phyloP scores from a whole-genome alignment of 1,284 basidiomycete species.

The Papiliotrema flavescens region DNA sequence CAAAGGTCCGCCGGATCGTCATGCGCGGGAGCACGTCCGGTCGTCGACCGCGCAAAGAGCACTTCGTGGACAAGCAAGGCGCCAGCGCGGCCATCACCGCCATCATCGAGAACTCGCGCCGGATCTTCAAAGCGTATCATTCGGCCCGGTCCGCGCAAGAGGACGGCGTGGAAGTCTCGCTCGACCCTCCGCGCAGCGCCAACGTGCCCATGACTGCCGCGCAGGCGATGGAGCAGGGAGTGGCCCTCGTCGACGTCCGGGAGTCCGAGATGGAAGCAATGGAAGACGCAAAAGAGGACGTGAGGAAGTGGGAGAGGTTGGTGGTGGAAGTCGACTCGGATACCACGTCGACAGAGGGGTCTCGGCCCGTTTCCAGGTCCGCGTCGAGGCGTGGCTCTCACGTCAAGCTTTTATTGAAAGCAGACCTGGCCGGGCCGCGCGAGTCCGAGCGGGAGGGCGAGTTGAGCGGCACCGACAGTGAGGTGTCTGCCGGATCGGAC shows the following conservation, averaged over 20 bases:
- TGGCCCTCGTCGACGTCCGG: background rate
- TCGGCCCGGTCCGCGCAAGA: background rate
- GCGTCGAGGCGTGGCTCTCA: background rate
- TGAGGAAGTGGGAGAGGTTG: background rate
- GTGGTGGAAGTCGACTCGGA: background rate
- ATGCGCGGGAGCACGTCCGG: slow-evolving; percentile 11
- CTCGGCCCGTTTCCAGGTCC: background rate
- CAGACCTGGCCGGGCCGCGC: background rate
- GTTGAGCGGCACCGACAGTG: background rate
- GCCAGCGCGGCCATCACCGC: slow-evolving; percentile 23
- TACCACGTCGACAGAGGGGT: background rate
- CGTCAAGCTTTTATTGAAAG: background rate
- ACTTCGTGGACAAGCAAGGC: slow-evolving; percentile 15
- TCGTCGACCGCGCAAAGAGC: slow-evolving; percentile 16
- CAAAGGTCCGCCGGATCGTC: slow-evolving; percentile 5
- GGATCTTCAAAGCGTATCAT: slow-evolving; percentile 3
- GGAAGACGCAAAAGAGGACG: slow-evolving; percentile 1
- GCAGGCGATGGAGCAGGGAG: slow-evolving; percentile 1
- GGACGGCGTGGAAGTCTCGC: background rate
- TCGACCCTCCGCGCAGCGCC: background rate
- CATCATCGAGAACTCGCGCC: slow-evolving; percentile 19
- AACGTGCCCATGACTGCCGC: background rate
- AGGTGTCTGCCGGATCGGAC: background rate
- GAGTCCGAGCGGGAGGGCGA: background rate
- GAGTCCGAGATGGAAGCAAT: background rate